phyloP scores from a whole-genome alignment of 148 eudicot genomes.

The Chenopodium album region DNA sequence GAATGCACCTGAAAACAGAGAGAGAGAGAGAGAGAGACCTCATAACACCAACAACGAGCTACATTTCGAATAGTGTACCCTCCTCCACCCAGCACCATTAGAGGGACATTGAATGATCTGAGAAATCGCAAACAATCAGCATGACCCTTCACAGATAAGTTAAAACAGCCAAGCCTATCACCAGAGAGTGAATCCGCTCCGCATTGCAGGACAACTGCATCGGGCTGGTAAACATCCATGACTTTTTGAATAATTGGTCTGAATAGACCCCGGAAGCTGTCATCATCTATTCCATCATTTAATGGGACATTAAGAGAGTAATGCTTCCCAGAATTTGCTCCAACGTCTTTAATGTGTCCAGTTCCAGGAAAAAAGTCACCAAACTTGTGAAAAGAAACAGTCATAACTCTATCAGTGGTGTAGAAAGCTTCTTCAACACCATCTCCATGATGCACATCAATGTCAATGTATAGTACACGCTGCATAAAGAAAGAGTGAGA shows the following conservation, averaged over 20 bases:
- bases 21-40: constrained; percentile 48
- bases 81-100: constrained; percentile 96
- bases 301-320: constrained; percentile 89
- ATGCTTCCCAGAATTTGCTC: constrained; percentile 64
- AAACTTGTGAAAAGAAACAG: constrained; percentile 92
- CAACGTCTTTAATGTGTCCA: constrained; percentile 87
- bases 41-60: constrained; percentile 99
- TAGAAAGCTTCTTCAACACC: constrained; percentile 96
- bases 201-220: constrained; percentile 93
- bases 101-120: constrained; percentile 90
- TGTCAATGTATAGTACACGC: constrained; percentile 89
- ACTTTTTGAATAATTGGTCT: constrained; percentile 78
- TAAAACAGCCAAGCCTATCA: constrained; percentile 91
- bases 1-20: background rate
- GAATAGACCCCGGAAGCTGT: constrained; percentile 72
- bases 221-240: constrained; percentile 91
- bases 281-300: constrained; percentile 88
- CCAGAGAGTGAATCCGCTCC: constrained; percentile 97
- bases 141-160: constrained; percentile 91
- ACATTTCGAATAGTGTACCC: constrained; percentile 92
- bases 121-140: constrained; percentile 86
- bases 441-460: constrained; percentile 94
- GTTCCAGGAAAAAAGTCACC: constrained; percentile 96
- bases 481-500: constrained; percentile 32
- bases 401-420: constrained; percentile 93